These are phyloP conservation scores for Cyclocybe aegerita DNA, from an alignment of 768 basidiomycete genomes.

Conservation along the genomic window DNA sequence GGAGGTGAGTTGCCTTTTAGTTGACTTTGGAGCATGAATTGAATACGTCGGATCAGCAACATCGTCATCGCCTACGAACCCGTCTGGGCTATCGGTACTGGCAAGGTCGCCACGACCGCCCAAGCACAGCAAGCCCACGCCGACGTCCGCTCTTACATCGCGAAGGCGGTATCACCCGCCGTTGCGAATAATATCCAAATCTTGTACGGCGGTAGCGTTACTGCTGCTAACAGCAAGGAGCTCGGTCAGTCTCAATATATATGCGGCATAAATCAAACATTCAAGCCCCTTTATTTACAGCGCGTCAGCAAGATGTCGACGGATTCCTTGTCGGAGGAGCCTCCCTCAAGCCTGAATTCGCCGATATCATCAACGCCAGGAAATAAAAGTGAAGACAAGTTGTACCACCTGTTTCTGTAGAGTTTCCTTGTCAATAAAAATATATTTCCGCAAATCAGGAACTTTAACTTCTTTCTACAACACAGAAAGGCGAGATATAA, in stretches of 20 bases:
- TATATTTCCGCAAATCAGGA: too few relatives aligned
- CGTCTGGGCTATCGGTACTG: constrained; percentile 99
- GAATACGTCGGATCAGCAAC: constrained; percentile 45
- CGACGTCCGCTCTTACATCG: constrained; percentile 76
- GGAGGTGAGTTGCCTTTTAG: constrained; percentile 58
- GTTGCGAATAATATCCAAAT: constrained; percentile 79
- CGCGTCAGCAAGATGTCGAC: constrained; percentile 80
- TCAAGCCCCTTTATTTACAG: constrained; percentile 35
- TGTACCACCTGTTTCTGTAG: too few relatives aligned
- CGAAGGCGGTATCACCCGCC: constrained; percentile 56
- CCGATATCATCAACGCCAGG: constrained; percentile 82
- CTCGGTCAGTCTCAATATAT: constrained; percentile 58
- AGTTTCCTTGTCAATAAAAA: too few relatives aligned
- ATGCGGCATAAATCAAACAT: not conserved
- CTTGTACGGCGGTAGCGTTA: constrained; percentile 96
- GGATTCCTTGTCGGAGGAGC: constrained; percentile 99
- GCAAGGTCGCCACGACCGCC: constrained; percentile 88
- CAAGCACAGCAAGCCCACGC: constrained; percentile 94
- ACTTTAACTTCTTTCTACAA: too few relatives aligned
- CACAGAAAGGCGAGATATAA: too few relatives aligned
- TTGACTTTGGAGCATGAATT: not conserved
- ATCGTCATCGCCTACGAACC: constrained; percentile 97
- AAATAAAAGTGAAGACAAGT: constrained; percentile 9
- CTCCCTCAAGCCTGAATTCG: constrained; percentile 96
- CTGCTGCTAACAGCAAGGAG: constrained; percentile 83